phyloP scores from a whole-genome alignment of 306 rosid species.

The Malus orientalis region DNA sequence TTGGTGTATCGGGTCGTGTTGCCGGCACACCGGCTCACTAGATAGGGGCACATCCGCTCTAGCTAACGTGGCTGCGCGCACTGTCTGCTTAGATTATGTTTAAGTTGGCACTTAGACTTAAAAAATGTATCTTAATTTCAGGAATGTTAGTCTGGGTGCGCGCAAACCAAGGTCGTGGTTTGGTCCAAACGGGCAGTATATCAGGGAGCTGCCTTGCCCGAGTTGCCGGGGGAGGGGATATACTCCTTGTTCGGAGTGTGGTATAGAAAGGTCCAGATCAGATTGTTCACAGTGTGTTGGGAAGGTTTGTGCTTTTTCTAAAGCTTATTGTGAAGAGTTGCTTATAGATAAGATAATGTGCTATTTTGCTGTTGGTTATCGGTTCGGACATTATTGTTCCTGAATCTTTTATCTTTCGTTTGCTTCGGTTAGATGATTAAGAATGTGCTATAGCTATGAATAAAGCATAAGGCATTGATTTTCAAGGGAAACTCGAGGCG shows the following conservation, averaged over 20 bases:
- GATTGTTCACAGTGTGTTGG: constrained; percentile 77
- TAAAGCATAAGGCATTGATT: background rate
- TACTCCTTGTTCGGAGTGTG: constrained; percentile 82
- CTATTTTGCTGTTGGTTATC: background rate
- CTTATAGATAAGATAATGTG: background rate
- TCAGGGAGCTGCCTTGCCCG: constrained; percentile 88
- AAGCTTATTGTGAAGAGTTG: background rate
- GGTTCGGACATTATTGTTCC: background rate
- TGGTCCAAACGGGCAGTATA: constrained; percentile 89
- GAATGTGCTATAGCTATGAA: too few species aligned
- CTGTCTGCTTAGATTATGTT: too few species aligned
- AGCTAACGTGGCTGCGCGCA: too few species aligned
- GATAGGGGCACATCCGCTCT: too few species aligned
- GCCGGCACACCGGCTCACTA: too few species aligned
- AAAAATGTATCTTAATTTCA: constrained; percentile 12
- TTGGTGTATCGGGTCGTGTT: too few species aligned
- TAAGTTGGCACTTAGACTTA: background rate
- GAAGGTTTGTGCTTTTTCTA: constrained; percentile 40
- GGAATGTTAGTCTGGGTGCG: constrained; percentile 38
- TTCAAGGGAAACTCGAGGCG: background rate
- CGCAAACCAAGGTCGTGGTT: constrained; percentile 73
- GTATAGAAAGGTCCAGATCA: constrained; percentile 81
- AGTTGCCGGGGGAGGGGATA: constrained; percentile 96
- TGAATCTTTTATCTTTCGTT: background rate
- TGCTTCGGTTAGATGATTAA: background rate